Base-by-base conservation (phyloP, 495 filamentous ascomycete species). In the Pyrenula massariospora region DNA sequence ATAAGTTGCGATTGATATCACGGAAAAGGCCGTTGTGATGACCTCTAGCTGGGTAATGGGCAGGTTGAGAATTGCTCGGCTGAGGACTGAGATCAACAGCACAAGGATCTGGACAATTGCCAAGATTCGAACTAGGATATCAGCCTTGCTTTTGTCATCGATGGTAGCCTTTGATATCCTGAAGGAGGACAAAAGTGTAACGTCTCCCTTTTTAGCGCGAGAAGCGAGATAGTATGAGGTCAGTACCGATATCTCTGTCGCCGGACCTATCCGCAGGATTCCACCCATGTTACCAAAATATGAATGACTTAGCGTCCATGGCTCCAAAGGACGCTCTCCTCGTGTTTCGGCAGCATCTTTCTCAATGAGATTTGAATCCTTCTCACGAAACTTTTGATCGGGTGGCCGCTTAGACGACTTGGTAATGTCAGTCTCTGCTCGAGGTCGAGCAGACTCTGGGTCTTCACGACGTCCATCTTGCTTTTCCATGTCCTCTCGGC, bases 21-120 rank as follows among this genome's bases (percentile, higher is more conserved):
- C 52, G 5, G 67, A 57, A 52, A 69, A 70, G 10, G 65, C 65
- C 0, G 66, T 49, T 5, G 62, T 62, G 51, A 62, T 60, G 2
- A 72, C 63, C 48, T 72, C 69, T 12, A 69, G 59, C 54, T 67
- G 61, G n/a, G 65, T 60, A 11, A 57, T 60, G 0, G 63, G 60
- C 2, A 65, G 47, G 31, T 57, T 25, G 1, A 53, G 25, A 22
- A 57, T 56, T 10, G 53, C 50, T 2, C 68, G 61, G 50, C 54
- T 25, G 10, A 67, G 54, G 8, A 65, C 56, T 54, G 70, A 65
- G 1, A 68, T 54, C 1, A 59, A 50, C 22, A 69, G 61, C 61
- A 60, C 69, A 1, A 48, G 15, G 24, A 69, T 56, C 50, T 72
- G 69, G 2, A 65, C 20, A 2, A 69, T 20, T 1, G 68, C 65